Evolutionary conservation across 2,329 filamentous ascomycete genomes (phyloP), one percentile per base, ranked within the genome.

Genomic region (Colletotrichum shisoi): DNA sequence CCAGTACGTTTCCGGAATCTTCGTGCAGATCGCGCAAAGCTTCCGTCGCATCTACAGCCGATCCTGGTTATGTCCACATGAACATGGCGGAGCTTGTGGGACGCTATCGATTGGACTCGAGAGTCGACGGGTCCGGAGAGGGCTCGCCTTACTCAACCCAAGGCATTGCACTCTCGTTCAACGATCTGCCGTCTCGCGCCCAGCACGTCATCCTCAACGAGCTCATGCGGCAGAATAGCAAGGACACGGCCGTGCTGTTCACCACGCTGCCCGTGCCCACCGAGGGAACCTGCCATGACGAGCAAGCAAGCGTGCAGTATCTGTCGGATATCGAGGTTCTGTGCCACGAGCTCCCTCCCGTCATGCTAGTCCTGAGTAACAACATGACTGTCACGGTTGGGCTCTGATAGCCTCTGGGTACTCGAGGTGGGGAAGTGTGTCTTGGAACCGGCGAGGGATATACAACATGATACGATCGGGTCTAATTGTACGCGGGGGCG

Each of bases 181-280:
- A 96, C 72, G 92, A 96, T 73, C 81, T 96, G 4, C 92, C 93
- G 0, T 92, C 90, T 72, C 87, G 92, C 17, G 92, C 92, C 2
- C 93, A 96, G 75, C 92, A 96, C 76, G 79, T 96, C 42, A 94
- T 96, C 34, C 79, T 96, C 17, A 96, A 96, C 75, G 92, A 96
- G 76, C 80, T 96, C 70, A 93, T 96, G 80, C 82, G 84, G 3
- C 83, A 84, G 66, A 81, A 92, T 69, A 92, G 89, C 71, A 76
- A 77, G 45, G 83, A 91, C 21, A 92, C 93, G 1, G 91, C 91
- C 0, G 92, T 96, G 0, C 78, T 95, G 17, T 89, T 96, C 71
- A 96, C 91, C 1, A 96, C 93, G 27, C 79, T 96, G 45, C 93
- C 93, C 1, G 92, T 92, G 59, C 93, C 93, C 0, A 82, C 89